Evolutionary conservation across 257 asterid species (phyloP).

Genomic region (Verbena officinalis): DNA sequence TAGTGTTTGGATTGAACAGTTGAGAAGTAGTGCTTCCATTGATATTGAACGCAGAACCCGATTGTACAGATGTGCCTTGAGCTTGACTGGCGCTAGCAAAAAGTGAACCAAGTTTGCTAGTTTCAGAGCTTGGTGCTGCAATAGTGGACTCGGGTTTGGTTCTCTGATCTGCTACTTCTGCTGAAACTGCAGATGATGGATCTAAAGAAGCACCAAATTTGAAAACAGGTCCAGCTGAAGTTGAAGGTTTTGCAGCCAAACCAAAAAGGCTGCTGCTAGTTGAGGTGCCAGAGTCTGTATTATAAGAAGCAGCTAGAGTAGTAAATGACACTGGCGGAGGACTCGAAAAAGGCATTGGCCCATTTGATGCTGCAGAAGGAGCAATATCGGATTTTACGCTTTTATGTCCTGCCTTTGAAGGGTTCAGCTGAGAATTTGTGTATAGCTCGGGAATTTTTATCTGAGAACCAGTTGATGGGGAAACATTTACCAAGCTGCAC

Average conservation of each 20-base stretch:
- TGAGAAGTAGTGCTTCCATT: conserved; percentile 31
- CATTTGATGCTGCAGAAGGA: conserved; percentile 40
- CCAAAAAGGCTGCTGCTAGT: conserved; percentile 40
- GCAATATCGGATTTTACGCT: conserved; percentile 46
- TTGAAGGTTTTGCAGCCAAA: conserved; percentile 38
- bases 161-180: conserved; percentile 31
- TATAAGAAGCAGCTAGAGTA: conserved; percentile 33
- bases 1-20: conserved; percentile 15
- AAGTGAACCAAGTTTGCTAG: conserved; percentile 40
- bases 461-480: conserved; percentile 35
- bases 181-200: conserved; percentile 36
- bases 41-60: conserved; percentile 31
- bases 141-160: conserved; percentile 33
- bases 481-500: conserved; percentile 48
- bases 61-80: conserved; percentile 37
- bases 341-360: conserved; percentile 37
- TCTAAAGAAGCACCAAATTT: conserved; percentile 44
- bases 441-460: conserved; percentile 35
- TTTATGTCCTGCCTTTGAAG: conserved; percentile 36
- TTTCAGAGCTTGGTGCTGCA: conserved; percentile 41
- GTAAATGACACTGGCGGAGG: conserved; percentile 35
- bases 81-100: conserved; percentile 42
- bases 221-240: conserved; percentile 31
- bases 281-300: conserved; percentile 30
- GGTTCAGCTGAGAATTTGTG: conserved; percentile 29